Base-by-base conservation (phyloP, 805 yeast genomes). In the Saturnispora bothae region DNA sequence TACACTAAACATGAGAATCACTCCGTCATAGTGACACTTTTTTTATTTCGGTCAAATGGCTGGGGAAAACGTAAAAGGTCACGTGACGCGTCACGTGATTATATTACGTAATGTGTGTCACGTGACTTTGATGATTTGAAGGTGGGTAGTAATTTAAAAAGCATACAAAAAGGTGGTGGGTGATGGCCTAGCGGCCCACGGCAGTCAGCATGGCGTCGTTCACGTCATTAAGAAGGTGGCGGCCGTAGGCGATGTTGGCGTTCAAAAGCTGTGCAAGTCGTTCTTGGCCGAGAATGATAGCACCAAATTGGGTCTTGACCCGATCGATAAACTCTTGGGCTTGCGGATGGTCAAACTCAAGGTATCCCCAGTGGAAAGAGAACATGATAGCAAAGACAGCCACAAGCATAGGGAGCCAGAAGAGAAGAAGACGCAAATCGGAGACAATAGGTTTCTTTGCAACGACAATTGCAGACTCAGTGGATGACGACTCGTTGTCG, bases 351-450 rank as follows among this genome's bases (percentile, higher is more conserved):
- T 19, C 18, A 22, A 37, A 15, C 17, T 37, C 40, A 5, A 37
- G 15, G 9, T 13, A 18, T 4, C 28, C 36, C 36, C 36, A 34
- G 29, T 51, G 53, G 33, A 47, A 54, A 18, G 55, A 58, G 6
- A 57, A 39, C n/a, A 60, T 43, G 15, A 59, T 44, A 33, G 76
- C 61, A 14, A 78, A 57, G 23, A 83, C 54, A 16, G 78, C 48
- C 37, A 84, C 60, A 55, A 73, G 59, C 28, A 83, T 69, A 12
- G 96, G 96, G 41, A 86, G 60, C 96, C 96, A 88, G 69, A 88
- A 86, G 56, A 88, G 83, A 43, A 84, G 61, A 45, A 88, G 65
- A 83, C 85, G 80, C 52, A 74, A 79, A 59, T 88, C 96, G 50
- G 84, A 81, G 48, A 65, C 67, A 27, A 72, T 62, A 0, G 73